Evolutionary conservation across 352 stramenopile genomes (phyloP), one percentile per base, ranked within the genome.

Genomic region (Phytopythium ostracodes): DNA sequence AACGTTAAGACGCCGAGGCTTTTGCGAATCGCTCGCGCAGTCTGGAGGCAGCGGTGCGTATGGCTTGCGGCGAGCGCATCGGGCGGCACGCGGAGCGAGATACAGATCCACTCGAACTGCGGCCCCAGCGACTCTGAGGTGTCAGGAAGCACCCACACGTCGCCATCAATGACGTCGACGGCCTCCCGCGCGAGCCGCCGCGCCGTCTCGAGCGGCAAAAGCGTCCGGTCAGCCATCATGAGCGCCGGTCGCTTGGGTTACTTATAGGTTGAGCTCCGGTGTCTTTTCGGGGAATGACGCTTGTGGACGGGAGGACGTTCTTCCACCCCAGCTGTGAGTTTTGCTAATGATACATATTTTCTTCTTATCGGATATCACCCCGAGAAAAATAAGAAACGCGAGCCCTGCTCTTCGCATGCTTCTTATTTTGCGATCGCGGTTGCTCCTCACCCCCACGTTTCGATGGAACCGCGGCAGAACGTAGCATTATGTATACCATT

Each of bases 1-100:
- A 64, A 35, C 18, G 46, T 64, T 20, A 73, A 24, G 29, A 71
- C 63, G 11, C 59, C 25, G 20, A 73, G n/a, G 43, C 59, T 64
- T 22, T 73, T 59, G 1, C 59, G 38, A 17, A 61, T 52, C 8
- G 33, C 56, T 9, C 62, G 57, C 0, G 51, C 44, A 8, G 6
- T 36, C 15, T 15, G 11, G 25, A 53, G 12, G 6, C 46, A 14
- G 12, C 5, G 24, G 25, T 53, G 46, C 15, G 46, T 53, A 4
- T 35, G 46, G 46, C 25, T 44, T 11, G 24, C 24, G 14, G 20
- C 56, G 12, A 12, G 12, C 20, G 24, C 24, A 5, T 42, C 9
- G 27, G 40, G 52, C 4, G 46, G 54, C 31, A 46, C 24, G 8
- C 22, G 27, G 6, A 70, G 25, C 20, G 63, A 46, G 5, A 73